Conservation (phyloP, 257 asterid species). For the Nicotiana tabacum region DNA sequence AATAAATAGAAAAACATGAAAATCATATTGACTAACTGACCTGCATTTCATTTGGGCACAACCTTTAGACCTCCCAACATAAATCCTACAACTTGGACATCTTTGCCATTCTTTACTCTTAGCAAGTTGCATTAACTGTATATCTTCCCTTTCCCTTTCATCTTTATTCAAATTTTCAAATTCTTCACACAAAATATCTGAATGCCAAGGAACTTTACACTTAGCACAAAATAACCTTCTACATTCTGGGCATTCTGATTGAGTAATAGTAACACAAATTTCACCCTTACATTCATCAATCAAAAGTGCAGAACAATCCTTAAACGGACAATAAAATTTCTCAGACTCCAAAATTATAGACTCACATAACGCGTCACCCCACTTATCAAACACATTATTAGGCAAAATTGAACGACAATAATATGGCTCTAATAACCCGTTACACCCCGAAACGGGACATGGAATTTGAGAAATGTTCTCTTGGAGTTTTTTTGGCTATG, state of each 20-base stretch:
- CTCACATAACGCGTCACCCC: constrained; percentile 68
- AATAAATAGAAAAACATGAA: background rate
- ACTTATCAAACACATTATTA: constrained; percentile 46
- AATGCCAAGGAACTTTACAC: constrained; percentile 65
- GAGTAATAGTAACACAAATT: background rate
- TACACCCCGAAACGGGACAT: constrained; percentile 52
- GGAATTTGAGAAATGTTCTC: constrained; percentile 25
- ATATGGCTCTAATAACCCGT: constrained; percentile 43
- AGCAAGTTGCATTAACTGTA: constrained; percentile 13
- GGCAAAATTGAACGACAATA: constrained; percentile 51
- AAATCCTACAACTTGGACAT: constrained; percentile 23
- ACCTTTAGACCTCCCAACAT: constrained; percentile 19
- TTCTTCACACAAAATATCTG: constrained; percentile 33
- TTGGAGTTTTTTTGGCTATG: constrained; percentile 48
- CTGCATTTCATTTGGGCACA: constrained; percentile 22
- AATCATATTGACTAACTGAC: background rate
- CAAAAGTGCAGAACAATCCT: constrained; percentile 54
- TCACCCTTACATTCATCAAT: constrained; percentile 22
- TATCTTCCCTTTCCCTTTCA: constrained; percentile 18
- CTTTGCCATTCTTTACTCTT: constrained; percentile 15
- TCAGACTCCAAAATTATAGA: constrained; percentile 39
- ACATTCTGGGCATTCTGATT: constrained; percentile 53
- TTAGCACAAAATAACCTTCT: constrained; percentile 44
- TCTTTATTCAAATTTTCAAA: constrained; percentile 31
- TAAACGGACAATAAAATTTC: constrained; percentile 55